Evolutionary conservation across 2,329 filamentous ascomycete species (phyloP).

Genomic region (Blastomyces gilchristii): DNA sequence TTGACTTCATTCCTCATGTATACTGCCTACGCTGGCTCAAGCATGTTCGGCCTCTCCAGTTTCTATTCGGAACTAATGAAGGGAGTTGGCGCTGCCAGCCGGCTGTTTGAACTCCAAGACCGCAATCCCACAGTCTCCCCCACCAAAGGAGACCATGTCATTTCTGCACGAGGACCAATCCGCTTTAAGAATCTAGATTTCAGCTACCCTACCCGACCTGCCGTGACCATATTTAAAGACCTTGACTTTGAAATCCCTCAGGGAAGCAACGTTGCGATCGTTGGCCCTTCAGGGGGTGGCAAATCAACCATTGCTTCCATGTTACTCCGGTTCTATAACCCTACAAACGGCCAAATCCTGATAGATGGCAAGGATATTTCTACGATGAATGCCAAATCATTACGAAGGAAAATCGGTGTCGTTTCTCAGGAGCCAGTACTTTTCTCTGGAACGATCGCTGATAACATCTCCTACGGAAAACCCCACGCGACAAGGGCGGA

Average conservation of each 20-base stretch:
- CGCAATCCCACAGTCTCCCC: constrained; percentile 76
- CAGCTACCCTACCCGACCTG: constrained; percentile 85
- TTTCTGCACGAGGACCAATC: constrained; percentile 78
- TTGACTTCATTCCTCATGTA: constrained; percentile 98
- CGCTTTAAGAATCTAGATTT: constrained; percentile 79
- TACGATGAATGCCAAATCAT: constrained; percentile 82
- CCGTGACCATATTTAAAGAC: constrained; percentile 80
- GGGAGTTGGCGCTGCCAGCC: constrained; percentile 90
- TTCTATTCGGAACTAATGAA: constrained; percentile 99
- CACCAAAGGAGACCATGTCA: constrained; percentile 68
- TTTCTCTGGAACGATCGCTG: constrained; percentile 65
- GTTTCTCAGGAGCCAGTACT: constrained; percentile 93
- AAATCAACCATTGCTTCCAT: constrained; percentile 95
- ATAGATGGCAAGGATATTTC: constrained; percentile 79
- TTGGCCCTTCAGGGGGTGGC: constrained; percentile 88
- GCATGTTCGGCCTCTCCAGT: constrained; percentile 83
- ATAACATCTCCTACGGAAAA: constrained; percentile 86
- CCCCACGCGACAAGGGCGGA: constrained; percentile 67
- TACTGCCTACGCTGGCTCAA: constrained; percentile 74
- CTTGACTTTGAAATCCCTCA: constrained; percentile 85
- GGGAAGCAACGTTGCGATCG: constrained; percentile 90
- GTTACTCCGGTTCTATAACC: constrained; percentile 81
- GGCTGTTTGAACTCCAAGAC: constrained; percentile 91
- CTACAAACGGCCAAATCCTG: constrained; percentile 63
- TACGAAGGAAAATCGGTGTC: constrained; percentile 85